Evolutionary conservation across 1,284 basidiomycete genomes (phyloP).

Genomic region (Malassezia japonica): DNA sequence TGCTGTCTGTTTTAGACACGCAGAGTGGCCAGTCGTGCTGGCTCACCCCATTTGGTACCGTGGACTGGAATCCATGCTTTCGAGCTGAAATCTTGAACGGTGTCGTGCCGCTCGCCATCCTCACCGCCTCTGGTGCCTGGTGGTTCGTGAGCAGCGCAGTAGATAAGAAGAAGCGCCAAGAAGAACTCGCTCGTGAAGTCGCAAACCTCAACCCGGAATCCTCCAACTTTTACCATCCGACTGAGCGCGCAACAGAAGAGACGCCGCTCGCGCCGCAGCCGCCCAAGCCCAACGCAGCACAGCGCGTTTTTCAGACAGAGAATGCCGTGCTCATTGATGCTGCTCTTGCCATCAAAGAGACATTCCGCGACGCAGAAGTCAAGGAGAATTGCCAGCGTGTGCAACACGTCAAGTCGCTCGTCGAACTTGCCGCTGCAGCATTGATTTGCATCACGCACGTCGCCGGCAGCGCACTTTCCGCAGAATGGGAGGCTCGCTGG

Average conservation of each 20-base stretch:
- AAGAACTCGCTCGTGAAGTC: conserved; percentile 4
- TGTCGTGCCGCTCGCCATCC: background rate
- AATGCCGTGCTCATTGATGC: conserved; percentile 46
- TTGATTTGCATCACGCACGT: conserved; percentile 22
- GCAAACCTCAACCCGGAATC: conserved; percentile 12
- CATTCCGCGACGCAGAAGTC: too few relatives aligned
- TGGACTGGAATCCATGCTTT: conserved; percentile 15
- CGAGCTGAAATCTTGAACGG: conserved; percentile 6
- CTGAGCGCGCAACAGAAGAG: background rate
- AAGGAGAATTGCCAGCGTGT: conserved; percentile 7
- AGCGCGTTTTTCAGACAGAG: conserved; percentile 38
- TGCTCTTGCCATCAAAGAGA: conserved; percentile 35
- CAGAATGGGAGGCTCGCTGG: conserved; percentile 23
- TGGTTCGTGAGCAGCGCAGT: background rate
- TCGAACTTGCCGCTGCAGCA: conserved; percentile 23
- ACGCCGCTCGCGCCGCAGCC: background rate
- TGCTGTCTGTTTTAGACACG: too few relatives aligned
- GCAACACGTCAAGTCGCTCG: background rate
- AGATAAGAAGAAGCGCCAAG: background rate
- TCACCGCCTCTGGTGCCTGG: background rate
- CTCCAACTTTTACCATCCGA: conserved; percentile 10
- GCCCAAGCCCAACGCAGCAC: background rate
- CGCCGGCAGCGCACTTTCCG: conserved; percentile 17
- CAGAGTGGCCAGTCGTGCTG: too few relatives aligned
- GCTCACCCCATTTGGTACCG: conserved; percentile 2